A percentile compares a stretch with the other conserved stretches of the same genome.
Evolutionary conservation across 768 basidiomycete genomes (phyloP).

Genomic region (Termitomyces sp.): DNA sequence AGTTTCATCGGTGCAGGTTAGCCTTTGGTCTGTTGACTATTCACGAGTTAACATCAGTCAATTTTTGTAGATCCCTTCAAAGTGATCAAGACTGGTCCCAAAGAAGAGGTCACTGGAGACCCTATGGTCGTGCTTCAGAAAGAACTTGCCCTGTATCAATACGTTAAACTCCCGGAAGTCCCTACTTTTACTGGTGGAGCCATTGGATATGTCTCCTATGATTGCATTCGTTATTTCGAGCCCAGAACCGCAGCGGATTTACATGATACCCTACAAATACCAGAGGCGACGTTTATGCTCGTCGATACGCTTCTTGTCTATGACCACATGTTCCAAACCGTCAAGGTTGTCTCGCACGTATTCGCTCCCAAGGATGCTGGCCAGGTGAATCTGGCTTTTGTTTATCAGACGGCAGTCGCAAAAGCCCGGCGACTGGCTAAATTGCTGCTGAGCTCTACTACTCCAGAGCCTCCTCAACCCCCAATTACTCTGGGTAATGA

Average conservation of each 20-base stretch:
- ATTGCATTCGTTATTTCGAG: conserved; percentile 95
- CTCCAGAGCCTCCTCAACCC: conserved; percentile 64
- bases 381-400: conserved; percentile 65
- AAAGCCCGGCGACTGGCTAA: conserved; percentile 83
- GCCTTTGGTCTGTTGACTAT: conserved; percentile 12
- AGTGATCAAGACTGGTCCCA: conserved; percentile 83
- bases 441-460: conserved; percentile 43
- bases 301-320: conserved; percentile 93
- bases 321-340: conserved; percentile 91
- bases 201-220: conserved; percentile 95
- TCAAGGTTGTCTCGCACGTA: conserved; percentile 96
- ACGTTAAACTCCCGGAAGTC: conserved; percentile 86
- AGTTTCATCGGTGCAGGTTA: conserved; percentile 94
- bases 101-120: conserved; percentile 80
- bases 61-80: conserved; percentile 77
- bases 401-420: conserved; percentile 83
- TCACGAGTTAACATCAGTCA: not conserved
- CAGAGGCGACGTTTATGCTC: conserved; percentile 96
- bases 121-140: conserved; percentile 81
- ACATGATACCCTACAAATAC: conserved; percentile 78
- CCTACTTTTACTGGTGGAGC: conserved; percentile 97
- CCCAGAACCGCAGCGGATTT: conserved; percentile 80
- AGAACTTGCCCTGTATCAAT: conserved; percentile 82
- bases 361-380: conserved; percentile 73
- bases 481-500: conserved; percentile 62